A percentile compares a stretch with the other conserved stretches of the same genome.
These are phyloP conservation scores for Curvularia eragrostidis DNA, from an alignment of 2,329 filamentous ascomycete species.

Conservation along the genomic window DNA sequence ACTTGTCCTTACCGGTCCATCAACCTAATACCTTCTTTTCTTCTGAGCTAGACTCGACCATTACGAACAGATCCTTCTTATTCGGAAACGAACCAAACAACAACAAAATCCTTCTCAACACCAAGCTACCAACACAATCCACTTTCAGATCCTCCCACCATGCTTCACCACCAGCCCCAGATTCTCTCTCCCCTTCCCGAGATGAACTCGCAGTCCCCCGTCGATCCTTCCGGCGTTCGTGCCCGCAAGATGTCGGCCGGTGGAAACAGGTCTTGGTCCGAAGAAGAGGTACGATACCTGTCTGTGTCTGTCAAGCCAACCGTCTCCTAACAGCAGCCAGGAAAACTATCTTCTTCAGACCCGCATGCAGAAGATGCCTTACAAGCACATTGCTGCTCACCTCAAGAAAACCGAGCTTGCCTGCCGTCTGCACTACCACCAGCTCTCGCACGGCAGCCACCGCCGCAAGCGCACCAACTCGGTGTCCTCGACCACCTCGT, in stretches of 20 bases:
- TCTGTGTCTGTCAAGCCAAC: not conserved
- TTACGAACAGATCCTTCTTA: constrained; percentile 57
- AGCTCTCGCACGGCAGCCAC: constrained; percentile 81
- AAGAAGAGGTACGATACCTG: constrained; percentile 72
- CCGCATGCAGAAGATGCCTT: constrained; percentile 85
- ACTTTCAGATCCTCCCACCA: constrained; percentile 23
- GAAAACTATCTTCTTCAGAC: constrained; percentile 85
- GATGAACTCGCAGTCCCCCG: constrained; percentile 41
- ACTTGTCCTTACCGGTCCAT: constrained; percentile 39
- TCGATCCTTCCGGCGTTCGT: constrained; percentile 61
- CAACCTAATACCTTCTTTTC: constrained; percentile 49
- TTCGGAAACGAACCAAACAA: constrained; percentile 29
- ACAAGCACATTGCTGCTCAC: constrained; percentile 86
- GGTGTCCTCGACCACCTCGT: constrained; percentile 62
- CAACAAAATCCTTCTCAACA: constrained; percentile 12
- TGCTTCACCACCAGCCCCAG: constrained; percentile 50
- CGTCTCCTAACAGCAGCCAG: constrained; percentile 55
- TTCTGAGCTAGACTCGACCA: constrained; percentile 48
- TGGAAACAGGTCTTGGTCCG: constrained; percentile 82
- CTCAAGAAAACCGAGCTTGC: constrained; percentile 88
- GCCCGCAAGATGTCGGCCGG: constrained; percentile 73
- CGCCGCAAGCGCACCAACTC: constrained; percentile 79
- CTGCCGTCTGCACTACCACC: constrained; percentile 86
- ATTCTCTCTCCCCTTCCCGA: constrained; percentile 49
- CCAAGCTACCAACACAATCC: constrained; percentile 46